Evolutionary conservation across 2,329 filamentous ascomycete genomes (phyloP).

Genomic region (Albifimbria verrucaria): DNA sequence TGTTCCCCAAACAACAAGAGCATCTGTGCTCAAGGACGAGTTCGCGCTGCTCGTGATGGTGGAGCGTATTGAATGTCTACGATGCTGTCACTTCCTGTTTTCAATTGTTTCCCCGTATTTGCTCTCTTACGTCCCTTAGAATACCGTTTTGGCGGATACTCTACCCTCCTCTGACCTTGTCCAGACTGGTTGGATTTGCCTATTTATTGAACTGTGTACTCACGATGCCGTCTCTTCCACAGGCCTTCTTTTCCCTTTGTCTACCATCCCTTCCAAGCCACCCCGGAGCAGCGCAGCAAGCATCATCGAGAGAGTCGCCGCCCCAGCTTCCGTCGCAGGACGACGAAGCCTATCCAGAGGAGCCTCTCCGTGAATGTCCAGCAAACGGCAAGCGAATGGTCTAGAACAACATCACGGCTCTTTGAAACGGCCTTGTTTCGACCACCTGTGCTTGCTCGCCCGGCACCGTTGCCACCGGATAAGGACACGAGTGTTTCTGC

Average conservation of each 20-base stretch:
- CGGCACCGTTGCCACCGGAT: neutral
- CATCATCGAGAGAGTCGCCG: neutral
- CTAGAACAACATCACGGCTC: neutral
- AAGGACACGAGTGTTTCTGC: too few relatives aligned
- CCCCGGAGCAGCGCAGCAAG: neutral
- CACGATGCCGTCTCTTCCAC: too few relatives aligned
- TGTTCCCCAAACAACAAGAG: neutral
- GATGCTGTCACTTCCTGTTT: neutral
- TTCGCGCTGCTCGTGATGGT: neutral
- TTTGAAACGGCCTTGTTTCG: neutral
- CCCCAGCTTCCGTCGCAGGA: neutral
- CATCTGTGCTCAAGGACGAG: neutral
- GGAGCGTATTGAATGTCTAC: neutral
- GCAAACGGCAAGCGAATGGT: conserved; percentile 1
- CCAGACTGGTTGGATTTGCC: too few relatives aligned
- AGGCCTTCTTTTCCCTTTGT: too few relatives aligned
- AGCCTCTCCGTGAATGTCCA: neutral
- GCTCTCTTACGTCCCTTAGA: too few relatives aligned
- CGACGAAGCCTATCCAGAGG: neutral
- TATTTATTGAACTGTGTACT: too few relatives aligned
- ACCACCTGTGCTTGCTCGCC: neutral
- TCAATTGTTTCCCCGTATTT: too few relatives aligned
- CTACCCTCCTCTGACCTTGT: too few relatives aligned
- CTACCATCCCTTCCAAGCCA: too few relatives aligned
- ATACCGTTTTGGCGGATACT: too few relatives aligned